phyloP scores from a whole-genome alignment of 2,329 filamentous ascomycete genomes.

The Fonsecaea monophora region DNA sequence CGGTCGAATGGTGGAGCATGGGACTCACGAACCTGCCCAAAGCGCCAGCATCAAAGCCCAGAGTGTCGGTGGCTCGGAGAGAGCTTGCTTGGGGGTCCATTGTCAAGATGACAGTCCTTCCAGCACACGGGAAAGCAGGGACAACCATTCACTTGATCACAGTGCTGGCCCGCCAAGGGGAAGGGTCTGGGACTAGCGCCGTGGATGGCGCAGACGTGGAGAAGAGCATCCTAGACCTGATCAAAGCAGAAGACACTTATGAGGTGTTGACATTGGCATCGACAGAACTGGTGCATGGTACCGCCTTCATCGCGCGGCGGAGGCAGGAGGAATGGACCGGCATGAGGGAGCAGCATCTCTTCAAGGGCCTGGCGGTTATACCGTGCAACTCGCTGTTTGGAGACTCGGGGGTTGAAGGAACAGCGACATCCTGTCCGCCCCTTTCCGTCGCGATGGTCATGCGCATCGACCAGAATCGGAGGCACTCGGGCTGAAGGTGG shows the following conservation, averaged over 20 bases:
- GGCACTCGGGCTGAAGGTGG: not conserved
- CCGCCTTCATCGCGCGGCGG: slow-evolving; percentile 27
- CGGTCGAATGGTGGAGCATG: slow-evolving; percentile 85
- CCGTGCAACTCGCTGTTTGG: slow-evolving; percentile 57
- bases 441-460: slow-evolving; percentile 28
- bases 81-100: slow-evolving; percentile 22
- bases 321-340: slow-evolving; percentile 17
- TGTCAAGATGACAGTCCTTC: slow-evolving; percentile 7
- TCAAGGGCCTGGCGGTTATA: slow-evolving; percentile 24
- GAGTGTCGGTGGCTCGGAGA: slow-evolving; percentile 9
- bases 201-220: not conserved
- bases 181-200: not conserved
- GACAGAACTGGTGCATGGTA: slow-evolving; percentile 27
- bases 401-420: not conserved
- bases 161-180: slow-evolving; percentile 5
- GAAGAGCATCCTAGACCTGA: not conserved
- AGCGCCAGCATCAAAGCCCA: slow-evolving; percentile 8
- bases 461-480: slow-evolving; percentile 22
- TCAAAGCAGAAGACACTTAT: not conserved
- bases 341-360: slow-evolving; percentile 9
- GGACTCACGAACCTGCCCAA: slow-evolving; percentile 59
- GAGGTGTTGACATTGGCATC: not conserved
- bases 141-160: slow-evolving; percentile 21
- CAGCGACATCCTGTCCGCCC: slow-evolving; percentile 10
- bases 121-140: not conserved